Base-by-base conservation (phyloP, 73 alveolate genomes). In the Breviolum minutum region DNA sequence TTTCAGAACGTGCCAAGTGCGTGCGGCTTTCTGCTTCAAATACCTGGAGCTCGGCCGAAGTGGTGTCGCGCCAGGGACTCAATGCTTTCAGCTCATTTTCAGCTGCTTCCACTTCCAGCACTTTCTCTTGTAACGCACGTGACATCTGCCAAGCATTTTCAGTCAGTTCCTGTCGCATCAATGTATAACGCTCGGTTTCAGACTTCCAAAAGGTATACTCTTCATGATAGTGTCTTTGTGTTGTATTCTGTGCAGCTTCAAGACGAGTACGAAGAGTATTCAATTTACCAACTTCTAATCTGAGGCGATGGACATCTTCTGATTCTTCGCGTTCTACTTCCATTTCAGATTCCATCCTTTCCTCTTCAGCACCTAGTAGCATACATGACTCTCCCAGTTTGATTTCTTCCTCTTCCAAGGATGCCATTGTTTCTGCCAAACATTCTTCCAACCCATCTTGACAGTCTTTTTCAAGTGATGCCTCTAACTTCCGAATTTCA, bases 181-280 rank as follows among this genome's bases (percentile, higher is more conserved):
- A n/a, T 2, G 92, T 74, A 26, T 26, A 83, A n/a, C 11, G 92
- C 60, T 83, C 60, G 22, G 62, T 54, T 61, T 48, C 60, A 40
- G 26, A 13, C 60, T 83, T 74, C 71, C 71, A 83, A 40, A 61
- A 62, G 11, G 62, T 61, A 61, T 61, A 61, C 76, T 83, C 92
- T 13, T 20, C 27, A 60, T 19, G 76, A 83, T 54, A 83, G 16
- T 22, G 73, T 10, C 54, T 24, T 83, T 48, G 94, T n/a, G 60
- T 27, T 10, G 29, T 80, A 32, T 29, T 12, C 29, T 69, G 74
- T 12, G 73, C 40, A 32, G 68, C 70, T 26, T 89, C 96, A 6
- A 89, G 30, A 48, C 87, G 96, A 32, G 20, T 66, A 60, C 69
- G 69, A n/a, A 89, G 70, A 17, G 96, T 89, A 84, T 89, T 71